A percentile compares a stretch with the other conserved stretches of the same genome.
Conservation (phyloP, 768 basidiomycete genomes). For the Sarcomyxa edulis region DNA sequence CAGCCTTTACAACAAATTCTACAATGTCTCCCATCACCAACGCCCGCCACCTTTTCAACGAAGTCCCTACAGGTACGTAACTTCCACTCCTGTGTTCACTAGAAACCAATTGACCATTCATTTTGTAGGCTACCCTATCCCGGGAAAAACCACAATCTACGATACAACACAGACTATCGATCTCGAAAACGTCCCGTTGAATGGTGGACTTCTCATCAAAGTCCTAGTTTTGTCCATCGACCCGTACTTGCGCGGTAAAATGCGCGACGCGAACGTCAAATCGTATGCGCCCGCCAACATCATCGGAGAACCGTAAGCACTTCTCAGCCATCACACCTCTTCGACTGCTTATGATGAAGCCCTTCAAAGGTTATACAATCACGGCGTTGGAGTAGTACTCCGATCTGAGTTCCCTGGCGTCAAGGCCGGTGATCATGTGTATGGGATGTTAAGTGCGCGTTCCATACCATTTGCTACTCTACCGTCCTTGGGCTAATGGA, state of each 20-base stretch:
- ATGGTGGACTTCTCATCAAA: constrained; percentile 38
- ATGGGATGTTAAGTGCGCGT: constrained; percentile 16
- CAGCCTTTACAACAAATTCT: too few relatives aligned
- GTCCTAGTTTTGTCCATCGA: constrained; percentile 40
- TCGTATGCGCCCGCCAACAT: constrained; percentile 15
- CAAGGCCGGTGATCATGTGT: constrained; percentile 26
- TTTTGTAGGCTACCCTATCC: constrained; percentile 21
- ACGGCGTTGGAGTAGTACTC: constrained; percentile 17
- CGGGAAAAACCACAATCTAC: constrained; percentile 32
- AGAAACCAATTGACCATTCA: too few relatives aligned
- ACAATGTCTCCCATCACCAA: constrained; percentile 2
- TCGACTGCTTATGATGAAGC: neutral
- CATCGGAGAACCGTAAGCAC: constrained; percentile 18
- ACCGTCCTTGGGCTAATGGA: neutral
- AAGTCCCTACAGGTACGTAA: constrained; percentile 2
- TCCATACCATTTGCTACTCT: constrained; percentile 9
- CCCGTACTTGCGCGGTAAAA: constrained; percentile 33
- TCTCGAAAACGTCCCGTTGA: constrained; percentile 28
- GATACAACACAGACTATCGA: constrained; percentile 38
- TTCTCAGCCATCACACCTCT: neutral
- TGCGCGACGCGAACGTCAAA: constrained; percentile 22
- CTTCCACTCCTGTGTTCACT: neutral
- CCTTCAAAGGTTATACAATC: constrained; percentile 12
- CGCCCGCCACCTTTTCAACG: constrained; percentile 4
- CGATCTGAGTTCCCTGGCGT: constrained; percentile 14